Base-by-base conservation (phyloP, 2,329 filamentous ascomycete species). In the Claviceps capensis region DNA sequence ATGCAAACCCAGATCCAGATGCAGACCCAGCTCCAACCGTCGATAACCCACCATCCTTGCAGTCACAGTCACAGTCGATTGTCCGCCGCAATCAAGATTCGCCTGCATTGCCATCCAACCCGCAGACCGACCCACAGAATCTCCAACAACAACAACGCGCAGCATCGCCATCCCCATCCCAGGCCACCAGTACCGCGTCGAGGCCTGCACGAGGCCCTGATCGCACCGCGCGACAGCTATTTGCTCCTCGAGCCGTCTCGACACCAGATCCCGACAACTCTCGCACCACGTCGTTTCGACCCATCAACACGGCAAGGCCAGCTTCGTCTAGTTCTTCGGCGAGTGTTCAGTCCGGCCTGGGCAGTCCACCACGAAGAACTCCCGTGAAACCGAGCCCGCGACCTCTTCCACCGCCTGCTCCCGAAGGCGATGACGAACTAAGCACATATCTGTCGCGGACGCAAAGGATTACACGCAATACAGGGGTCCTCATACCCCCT, bases 51-150 rank as follows among this genome's bases (percentile, higher is more conserved):
- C 43, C 43, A 22, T 14, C 57, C 17, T 58, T 53, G 5, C 52
- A 50, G 22, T 49, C 37, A 41, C 46, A 46, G 8, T 34, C 34
- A 26, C 46, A 37, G 11, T 38, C 52, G 9, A 40, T 55, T 47
- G 46, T 61, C 38, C 63, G 58, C 53, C 41, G 26, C 26, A 30
- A 30, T 30, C 26, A 8, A 42, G 17, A 11, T 42, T 42, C 6
- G 41, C 19, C 81, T 61, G 78, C 78, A 51, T 84, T 82, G n/a
- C 82, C 83, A 0, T 85, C 82, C 0, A 79, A 74, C 14, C 72
- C 80, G 53, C 76, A 78, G 56, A 75, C 78, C 47, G 78, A 84
- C 55, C 78, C 81, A 0, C 74, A 80, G 11, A 69, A 82, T 6
- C 65, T 82, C 37, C 68, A 72, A 52, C 70, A 73, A 19, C 17